Evolutionary conservation across 2,329 filamentous ascomycete genomes (phyloP).

Genomic region (Coleophoma cylindrospora): DNA sequence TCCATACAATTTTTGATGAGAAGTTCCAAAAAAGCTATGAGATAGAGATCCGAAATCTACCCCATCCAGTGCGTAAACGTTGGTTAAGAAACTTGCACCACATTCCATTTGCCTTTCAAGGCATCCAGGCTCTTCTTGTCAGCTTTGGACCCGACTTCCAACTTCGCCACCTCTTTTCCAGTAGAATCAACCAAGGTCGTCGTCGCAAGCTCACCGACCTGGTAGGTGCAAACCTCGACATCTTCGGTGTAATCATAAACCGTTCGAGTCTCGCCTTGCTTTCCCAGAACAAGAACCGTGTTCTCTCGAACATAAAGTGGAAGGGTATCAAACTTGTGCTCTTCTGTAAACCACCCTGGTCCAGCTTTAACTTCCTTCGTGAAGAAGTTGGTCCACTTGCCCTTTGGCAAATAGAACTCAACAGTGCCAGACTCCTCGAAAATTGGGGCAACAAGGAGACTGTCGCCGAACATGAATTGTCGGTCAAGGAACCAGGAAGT

Average conservation of each 20-base stretch:
- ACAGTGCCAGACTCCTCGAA: constrained; percentile 51
- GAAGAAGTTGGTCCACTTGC: constrained; percentile 45
- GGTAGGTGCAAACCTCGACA: constrained; percentile 41
- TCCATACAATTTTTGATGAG: too few species aligned
- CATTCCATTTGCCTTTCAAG: neutral
- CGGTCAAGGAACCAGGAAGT: constrained; percentile 52
- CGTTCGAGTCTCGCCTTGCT: constrained; percentile 18
- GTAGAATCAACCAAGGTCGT: constrained; percentile 36
- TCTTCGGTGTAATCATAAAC: constrained; percentile 24
- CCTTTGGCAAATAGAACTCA: constrained; percentile 50
- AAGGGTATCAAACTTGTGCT: constrained; percentile 39
- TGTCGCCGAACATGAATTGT: constrained; percentile 57
- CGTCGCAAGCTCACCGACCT: constrained; percentile 29
- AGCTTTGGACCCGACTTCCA: constrained; percentile 28
- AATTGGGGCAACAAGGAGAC: constrained; percentile 51
- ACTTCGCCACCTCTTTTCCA: constrained; percentile 33
- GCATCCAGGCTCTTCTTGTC: neutral
- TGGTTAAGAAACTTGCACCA: neutral
- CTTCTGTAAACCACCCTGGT: constrained; percentile 39
- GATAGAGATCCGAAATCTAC: too few species aligned
- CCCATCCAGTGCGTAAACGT: too few species aligned
- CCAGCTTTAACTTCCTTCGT: constrained; percentile 33
- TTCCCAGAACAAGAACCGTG: constrained; percentile 25
- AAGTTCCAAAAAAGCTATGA: too few species aligned
- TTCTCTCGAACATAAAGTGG: constrained; percentile 39